These are phyloP conservation scores for Harringtonia aguacate DNA, from an alignment of 2,329 filamentous ascomycete genomes.

Conservation along the genomic window DNA sequence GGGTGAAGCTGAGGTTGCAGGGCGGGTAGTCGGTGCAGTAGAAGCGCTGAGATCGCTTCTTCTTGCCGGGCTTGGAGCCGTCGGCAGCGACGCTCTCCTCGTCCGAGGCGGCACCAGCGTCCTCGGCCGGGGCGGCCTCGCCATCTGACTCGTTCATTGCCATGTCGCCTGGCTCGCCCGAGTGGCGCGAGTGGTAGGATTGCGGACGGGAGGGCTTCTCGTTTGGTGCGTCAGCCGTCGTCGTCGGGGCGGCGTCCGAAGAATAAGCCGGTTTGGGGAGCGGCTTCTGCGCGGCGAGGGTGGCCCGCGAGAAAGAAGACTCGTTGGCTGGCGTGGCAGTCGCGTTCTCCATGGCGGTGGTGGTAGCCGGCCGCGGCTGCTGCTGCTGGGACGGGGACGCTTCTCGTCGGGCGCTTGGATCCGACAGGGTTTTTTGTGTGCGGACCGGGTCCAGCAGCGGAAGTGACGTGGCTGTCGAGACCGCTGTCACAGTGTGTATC, in stretches of 20 bases:
- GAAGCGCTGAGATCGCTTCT: conserved; percentile 94
- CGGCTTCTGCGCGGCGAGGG: conserved; percentile 38
- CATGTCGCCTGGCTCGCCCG: conserved; percentile 56
- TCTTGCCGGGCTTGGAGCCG: conserved; percentile 65
- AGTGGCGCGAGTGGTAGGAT: conserved; percentile 51
- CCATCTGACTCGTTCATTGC: conserved; percentile 69
- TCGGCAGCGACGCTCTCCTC: conserved; percentile 54
- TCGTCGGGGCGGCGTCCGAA: conserved; percentile 20
- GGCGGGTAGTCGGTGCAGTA: conserved; percentile 93
- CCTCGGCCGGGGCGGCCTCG: conserved; percentile 39
- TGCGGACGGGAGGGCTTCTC: conserved; percentile 31
- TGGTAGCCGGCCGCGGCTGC: conserved; percentile 16
- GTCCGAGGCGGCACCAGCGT: conserved; percentile 47
- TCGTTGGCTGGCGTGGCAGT: conserved; percentile 53
- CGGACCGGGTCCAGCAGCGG: too few relatives aligned
- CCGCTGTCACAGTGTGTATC: too few relatives aligned
- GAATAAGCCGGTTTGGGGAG: conserved; percentile 41
- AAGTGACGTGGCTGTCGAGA: too few relatives aligned
- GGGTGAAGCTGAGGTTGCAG: conserved; percentile 87
- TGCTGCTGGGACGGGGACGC: conserved; percentile 16
- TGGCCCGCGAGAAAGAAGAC: conserved; percentile 34
- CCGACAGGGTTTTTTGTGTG: too few relatives aligned
- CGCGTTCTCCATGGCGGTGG: conserved; percentile 29
- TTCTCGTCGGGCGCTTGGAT: too few relatives aligned
- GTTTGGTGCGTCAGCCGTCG: conserved; percentile 12